Evolutionary conservation across 768 basidiomycete genomes (phyloP).

Genomic region (Kwoniella sp.): DNA sequence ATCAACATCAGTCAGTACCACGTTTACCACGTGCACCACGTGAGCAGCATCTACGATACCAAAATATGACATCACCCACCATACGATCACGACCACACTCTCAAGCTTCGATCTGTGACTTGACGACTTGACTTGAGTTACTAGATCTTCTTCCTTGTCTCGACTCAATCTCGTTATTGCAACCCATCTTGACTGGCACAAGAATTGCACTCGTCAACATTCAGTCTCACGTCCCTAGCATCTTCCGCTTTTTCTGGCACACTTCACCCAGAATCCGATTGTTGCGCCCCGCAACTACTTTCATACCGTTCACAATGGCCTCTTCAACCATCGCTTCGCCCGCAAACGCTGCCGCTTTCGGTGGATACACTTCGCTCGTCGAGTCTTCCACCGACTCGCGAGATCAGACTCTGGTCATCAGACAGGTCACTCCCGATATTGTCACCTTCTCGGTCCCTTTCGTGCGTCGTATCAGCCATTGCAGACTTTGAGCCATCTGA

Average conservation of each 20-base stretch:
- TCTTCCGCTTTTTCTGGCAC: background rate
- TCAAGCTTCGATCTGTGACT: too few relatives aligned
- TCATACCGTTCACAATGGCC: constrained; percentile 3
- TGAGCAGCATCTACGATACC: too few relatives aligned
- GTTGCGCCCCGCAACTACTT: background rate
- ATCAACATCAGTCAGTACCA: too few relatives aligned
- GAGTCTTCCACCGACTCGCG: constrained; percentile 25
- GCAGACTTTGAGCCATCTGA: background rate
- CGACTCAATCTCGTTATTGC: too few relatives aligned
- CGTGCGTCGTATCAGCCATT: constrained; percentile 26
- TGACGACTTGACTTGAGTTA: too few relatives aligned
- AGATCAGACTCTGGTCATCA: constrained; percentile 54
- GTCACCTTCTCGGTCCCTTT: constrained; percentile 58
- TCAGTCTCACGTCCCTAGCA: too few relatives aligned
- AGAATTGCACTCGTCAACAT: too few relatives aligned
- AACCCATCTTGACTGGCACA: too few relatives aligned
- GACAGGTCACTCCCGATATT: constrained; percentile 52
- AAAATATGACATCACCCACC: too few relatives aligned
- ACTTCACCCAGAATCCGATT: background rate
- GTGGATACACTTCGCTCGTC: constrained; percentile 11
- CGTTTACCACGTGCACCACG: too few relatives aligned
- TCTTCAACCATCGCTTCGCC: constrained; percentile 11
- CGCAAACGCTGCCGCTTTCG: constrained; percentile 4
- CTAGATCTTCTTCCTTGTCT: too few relatives aligned
- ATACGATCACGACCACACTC: too few relatives aligned